Percentiles rank a stretch among this genome's conserved stretches.
These are phyloP conservation scores for Taphrina deformans DNA, from an alignment of 1,139 yeast species.

Conservation along the genomic window DNA sequence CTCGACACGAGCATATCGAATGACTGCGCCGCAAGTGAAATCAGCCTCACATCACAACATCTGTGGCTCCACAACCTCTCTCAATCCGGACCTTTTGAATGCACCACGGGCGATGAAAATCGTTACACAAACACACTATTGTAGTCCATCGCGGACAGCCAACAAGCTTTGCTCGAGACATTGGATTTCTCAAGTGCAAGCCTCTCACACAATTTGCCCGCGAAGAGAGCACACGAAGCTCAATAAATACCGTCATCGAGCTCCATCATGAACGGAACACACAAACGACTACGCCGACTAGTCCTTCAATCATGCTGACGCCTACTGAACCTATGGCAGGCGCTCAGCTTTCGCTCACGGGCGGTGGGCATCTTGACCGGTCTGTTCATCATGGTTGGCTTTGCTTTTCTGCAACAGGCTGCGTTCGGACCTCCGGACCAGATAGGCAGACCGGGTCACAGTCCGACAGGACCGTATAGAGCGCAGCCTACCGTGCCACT, in stretches of 20 bases:
- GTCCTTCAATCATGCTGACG: slow-evolving; percentile 6
- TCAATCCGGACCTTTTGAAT: no score
- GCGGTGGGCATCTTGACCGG: slow-evolving; percentile 6
- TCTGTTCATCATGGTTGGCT: neutral
- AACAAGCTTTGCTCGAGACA: no score
- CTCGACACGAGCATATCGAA: no score
- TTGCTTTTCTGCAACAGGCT: neutral
- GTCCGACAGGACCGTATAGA: neutral
- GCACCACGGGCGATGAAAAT: no score
- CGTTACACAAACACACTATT: no score
- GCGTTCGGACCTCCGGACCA: neutral
- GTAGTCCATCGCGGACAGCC: no score
- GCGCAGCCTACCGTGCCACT: slow-evolving; percentile 9
- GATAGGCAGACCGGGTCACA: neutral
- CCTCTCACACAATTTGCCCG: no score
- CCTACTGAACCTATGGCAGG: neutral
- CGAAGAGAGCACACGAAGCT: neutral
- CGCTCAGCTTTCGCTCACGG: neutral
- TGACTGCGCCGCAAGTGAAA: no score
- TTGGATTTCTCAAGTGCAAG: no score
- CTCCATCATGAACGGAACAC: neutral
- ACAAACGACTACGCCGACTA: neutral
- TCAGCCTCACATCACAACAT: no score
- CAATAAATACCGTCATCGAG: no score
- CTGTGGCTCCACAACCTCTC: no score